These are phyloP conservation scores for Aspergillus avenaceus DNA, from an alignment of 495 filamentous ascomycete species.

Conservation along the genomic window DNA sequence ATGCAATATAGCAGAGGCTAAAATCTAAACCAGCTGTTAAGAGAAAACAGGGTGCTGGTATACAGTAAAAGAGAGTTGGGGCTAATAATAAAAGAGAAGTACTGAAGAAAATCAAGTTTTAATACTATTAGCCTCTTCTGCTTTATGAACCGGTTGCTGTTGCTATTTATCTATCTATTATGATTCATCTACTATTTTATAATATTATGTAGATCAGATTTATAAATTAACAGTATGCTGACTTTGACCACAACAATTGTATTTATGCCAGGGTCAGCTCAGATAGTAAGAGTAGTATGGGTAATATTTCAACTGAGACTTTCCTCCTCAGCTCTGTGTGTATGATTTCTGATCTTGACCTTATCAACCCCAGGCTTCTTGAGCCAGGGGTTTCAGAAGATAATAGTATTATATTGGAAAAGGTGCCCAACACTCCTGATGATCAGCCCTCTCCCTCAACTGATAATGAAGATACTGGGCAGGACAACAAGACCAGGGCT, in stretches of 20 bases:
- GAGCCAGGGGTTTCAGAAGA: slow-evolving; percentile 2
- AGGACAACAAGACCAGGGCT: too few species aligned
- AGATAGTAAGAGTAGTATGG: slow-evolving; percentile 5
- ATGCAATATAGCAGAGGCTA: not conserved
- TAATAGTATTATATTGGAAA: not conserved
- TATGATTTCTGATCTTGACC: slow-evolving; percentile 7
- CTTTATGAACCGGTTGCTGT: slow-evolving; percentile 3
- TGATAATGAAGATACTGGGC: slow-evolving; percentile 1
- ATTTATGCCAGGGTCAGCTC: slow-evolving; percentile 3
- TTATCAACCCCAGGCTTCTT: slow-evolving; percentile 6
- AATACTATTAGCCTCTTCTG: not conserved
- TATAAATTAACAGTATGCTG: slow-evolving; percentile 2
- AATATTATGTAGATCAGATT: not conserved
- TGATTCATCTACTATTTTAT: not conserved
- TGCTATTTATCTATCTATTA: not conserved
- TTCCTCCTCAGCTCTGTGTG: slow-evolving; percentile 1
- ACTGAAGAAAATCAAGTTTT: slow-evolving; percentile 3
- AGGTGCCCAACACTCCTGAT: not conserved
- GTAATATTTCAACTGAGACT: slow-evolving; percentile 3
- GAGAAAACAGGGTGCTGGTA: not conserved
- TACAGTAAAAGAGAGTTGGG: not conserved
- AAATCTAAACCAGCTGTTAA: slow-evolving; percentile 3
- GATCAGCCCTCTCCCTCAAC: not conserved
- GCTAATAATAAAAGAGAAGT: not conserved
- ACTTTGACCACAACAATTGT: slow-evolving; percentile 1